These are phyloP conservation scores for Thyridium curvatum DNA, from an alignment of 2,329 filamentous ascomycete species.

Conservation along the genomic window DNA sequence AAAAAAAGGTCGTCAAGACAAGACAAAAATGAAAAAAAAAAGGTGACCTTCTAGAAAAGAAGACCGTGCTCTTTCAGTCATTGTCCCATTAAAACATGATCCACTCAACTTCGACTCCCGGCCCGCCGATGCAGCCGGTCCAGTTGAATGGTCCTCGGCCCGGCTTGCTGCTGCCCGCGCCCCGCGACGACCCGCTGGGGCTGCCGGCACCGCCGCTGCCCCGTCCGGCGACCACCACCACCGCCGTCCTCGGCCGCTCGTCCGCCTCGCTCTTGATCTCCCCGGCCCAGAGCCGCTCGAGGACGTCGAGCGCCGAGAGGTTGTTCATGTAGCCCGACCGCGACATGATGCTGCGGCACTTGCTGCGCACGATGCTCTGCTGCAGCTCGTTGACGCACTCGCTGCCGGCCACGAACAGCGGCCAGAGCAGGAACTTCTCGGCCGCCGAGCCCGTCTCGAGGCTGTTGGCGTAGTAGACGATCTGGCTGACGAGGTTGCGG, in stretches of 20 bases:
- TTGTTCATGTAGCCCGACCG: constrained; percentile 94
- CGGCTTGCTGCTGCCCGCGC: constrained; percentile 24
- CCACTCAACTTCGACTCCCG: constrained; percentile 55
- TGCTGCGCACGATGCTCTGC: constrained; percentile 69
- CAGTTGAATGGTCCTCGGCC: constrained; percentile 49
- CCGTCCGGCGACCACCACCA: constrained; percentile 13
- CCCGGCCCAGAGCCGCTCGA: constrained; percentile 76
- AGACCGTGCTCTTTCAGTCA: neutral
- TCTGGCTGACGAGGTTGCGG: constrained; percentile 74
- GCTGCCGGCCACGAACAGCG: constrained; percentile 81
- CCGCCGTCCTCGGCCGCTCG: constrained; percentile 19
- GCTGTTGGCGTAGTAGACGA: constrained; percentile 75
- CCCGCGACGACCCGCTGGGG: constrained; percentile 3
- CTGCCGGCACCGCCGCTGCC: neutral
- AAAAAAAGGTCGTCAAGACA: neutral
- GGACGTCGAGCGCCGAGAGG: constrained; percentile 73
- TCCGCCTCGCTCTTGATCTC: constrained; percentile 24
- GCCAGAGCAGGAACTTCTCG: constrained; percentile 91
- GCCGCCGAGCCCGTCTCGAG: constrained; percentile 66
- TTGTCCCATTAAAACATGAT: constrained; percentile 51
- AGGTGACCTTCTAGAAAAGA: neutral
- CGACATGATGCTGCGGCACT: constrained; percentile 80
- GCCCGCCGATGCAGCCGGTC: constrained; percentile 50
- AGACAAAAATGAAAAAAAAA: neutral
- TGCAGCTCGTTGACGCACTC: constrained; percentile 81